phyloP scores from a whole-genome alignment of 306 rosid species.

The Nissolia schottii region DNA sequence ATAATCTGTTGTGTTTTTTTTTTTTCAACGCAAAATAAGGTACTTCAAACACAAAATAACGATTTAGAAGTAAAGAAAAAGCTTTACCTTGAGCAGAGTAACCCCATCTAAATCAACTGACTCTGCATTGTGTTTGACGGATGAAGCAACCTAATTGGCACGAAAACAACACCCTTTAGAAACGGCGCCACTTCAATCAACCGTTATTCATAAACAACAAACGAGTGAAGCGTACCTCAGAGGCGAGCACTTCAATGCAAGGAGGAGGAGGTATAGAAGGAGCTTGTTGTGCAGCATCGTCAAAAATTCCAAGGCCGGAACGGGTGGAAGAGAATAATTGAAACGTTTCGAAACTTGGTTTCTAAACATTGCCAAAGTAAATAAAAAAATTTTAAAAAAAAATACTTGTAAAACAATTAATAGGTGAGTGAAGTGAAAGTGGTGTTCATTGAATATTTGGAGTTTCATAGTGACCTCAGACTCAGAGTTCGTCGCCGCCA shows the following conservation, averaged over 20 bases:
- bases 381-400: neutral
- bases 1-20: too few relatives aligned
- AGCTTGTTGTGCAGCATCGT: conserved; percentile 34
- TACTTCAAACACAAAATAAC: neutral
- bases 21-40: too few relatives aligned
- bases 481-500: conserved; percentile 26
- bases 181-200: neutral
- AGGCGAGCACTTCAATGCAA: conserved; percentile 55
- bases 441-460: neutral
- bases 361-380: conserved; percentile 24
- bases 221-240: conserved; percentile 44
- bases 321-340: conserved; percentile 50
- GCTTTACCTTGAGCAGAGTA: conserved; percentile 67
- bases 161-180: neutral
- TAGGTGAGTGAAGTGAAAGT: neutral
- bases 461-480: neutral
- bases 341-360: conserved; percentile 44
- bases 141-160: conserved; percentile 35
- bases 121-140: conserved; percentile 44
- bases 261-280: conserved; percentile 66
- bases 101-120: conserved; percentile 57
- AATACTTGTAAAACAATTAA: neutral
- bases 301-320: conserved; percentile 48
- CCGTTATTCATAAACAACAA: neutral
- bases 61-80: neutral